A percentile compares a stretch with the other conserved stretches of the same genome.
phyloP scores from a whole-genome alignment of 2,329 filamentous ascomycete species.

The Helminthosporium solani region DNA sequence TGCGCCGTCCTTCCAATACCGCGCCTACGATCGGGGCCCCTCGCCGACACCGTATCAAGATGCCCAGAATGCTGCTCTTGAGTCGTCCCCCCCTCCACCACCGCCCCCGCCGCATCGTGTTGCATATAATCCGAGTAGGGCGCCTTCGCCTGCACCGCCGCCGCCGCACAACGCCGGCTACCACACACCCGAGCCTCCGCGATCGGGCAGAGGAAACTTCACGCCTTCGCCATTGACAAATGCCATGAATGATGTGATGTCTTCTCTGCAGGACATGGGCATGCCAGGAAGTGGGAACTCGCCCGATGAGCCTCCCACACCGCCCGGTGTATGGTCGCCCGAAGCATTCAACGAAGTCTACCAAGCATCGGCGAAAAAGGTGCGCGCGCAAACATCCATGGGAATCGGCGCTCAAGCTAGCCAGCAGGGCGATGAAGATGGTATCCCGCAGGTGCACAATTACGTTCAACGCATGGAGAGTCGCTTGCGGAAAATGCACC shows the following conservation, averaged over 20 bases:
- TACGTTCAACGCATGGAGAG: conserved; percentile 93
- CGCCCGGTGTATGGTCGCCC: conserved; percentile 81
- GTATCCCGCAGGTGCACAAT: conserved; percentile 72
- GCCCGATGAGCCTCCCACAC: conserved; percentile 57
- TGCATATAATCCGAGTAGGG: conserved; percentile 50
- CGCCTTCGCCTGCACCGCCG: conserved; percentile 30
- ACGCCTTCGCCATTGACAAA: conserved; percentile 91
- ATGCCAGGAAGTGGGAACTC: conserved; percentile 55
- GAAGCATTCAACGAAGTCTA: conserved; percentile 72
- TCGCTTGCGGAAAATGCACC: conserved; percentile 70
- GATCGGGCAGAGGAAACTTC: conserved; percentile 38
- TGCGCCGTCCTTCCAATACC: conserved; percentile 39
- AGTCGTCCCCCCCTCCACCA: conserved; percentile 80
- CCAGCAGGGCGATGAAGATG: conserved; percentile 59
- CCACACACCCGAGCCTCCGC: conserved; percentile 61
- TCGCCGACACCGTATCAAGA: conserved; percentile 42
- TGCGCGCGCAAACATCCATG: conserved; percentile 67
- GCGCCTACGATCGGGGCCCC: conserved; percentile 41
- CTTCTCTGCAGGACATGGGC: conserved; percentile 85
- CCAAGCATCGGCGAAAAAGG: conserved; percentile 42
- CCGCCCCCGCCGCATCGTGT: conserved; percentile 79
- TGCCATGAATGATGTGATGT: conserved; percentile 98
- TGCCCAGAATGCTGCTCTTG: conserved; percentile 65
- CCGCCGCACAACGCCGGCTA: conserved; percentile 42
- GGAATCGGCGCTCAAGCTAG: conserved; percentile 58